Base-by-base conservation (phyloP, 2,329 filamentous ascomycete genomes). In the Biscogniauxia marginata region DNA sequence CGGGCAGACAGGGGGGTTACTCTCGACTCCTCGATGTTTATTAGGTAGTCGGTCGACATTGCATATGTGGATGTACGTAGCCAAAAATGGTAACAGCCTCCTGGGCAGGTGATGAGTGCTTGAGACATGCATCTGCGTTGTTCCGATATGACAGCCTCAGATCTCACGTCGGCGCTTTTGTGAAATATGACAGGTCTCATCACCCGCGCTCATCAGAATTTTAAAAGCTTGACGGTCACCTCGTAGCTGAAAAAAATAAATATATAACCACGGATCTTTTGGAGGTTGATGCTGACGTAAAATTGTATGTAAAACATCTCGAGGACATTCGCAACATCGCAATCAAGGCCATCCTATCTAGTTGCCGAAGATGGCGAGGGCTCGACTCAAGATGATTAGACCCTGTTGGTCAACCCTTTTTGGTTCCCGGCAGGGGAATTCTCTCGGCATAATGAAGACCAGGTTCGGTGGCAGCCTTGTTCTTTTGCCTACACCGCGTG, bases 51-150 rank as follows among this genome's bases (percentile, higher is more conserved):
- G 44, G 20, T 22, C 13, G 49, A 44, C 45, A 39, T 53, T 55
- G 50, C 53, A 50, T 53, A 47, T 56, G 51, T 46, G 53, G 43
- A 60, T 55, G 55, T 60, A 59, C 54, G 53, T 54, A 53, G 52
- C 65, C 61, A 54, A 65, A 68, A 66, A 54, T 23, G 61, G 66
- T 50, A 67, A 63, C 59, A 18, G 55, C 56, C 62, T 51, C 62
- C 59, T 60, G 62, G 58, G 60, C 46, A 59, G 54, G 60, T 61
- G 56, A 59, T 58, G 54, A 64, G 52, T 21, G 54, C 52, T 56
- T 54, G 62, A 68, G 66, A 67, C 66, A 68, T 67, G 62, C 66
- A 65, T 58, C 62, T 68, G 66, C 66, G 62, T 64, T 65, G 50
- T 66, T 62, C 66, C 66, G 66, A 67, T 59, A 58, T 53, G 49